Base-by-base conservation (phyloP, 495 filamentous ascomycete species). In the Penicillium samsonianum region DNA sequence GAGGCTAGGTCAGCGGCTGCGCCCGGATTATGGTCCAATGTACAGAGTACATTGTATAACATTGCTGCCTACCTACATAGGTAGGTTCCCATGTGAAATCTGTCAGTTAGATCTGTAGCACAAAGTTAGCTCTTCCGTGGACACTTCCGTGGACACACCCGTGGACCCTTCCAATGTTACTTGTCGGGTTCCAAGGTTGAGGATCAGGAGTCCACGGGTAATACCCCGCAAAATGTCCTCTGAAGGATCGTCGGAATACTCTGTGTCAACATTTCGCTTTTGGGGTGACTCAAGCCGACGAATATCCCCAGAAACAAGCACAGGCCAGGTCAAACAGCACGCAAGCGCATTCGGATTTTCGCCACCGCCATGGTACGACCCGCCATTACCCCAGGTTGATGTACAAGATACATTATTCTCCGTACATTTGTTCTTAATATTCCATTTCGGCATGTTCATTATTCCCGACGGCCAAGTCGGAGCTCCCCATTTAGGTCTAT, bases 381-480 rank as follows among this genome's bases (percentile, higher is more conserved):
- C 45, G 14, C 4, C 26, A 31, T 47, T 47, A 47, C 45, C 25
- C 25, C 45, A 47, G 23, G 14, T 17, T 42, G 19, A 22, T 20
- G n/a, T 4, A 10, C 7, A 19, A 19, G 17, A n/a, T 16, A 37
- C 16, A 17, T 17, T 17, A 11, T 33, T 11, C 35, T 38, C 16
- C 35, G 8, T 38, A 17, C 23, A 4, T 26, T 41, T 37, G 12
- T 33, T 11, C 20, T 25, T 25, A 28, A 28, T 33, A 11, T 16
- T 35, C 17, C 19, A 14, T 7, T 22, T 35, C 26, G 23, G 25
- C 38, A 20, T 44, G 8, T 35, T 28, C 42, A 26, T 37, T 25
- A 19, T 37, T n/a, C 9, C 14, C 12, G 16, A 17, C 6, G 8
- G 52, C 52, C 52, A 37, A 55, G 52, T 55, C 52, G 53, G 53